These are phyloP conservation scores for Quercus robur DNA, from an alignment of 306 rosid genomes.

Conservation along the genomic window DNA sequence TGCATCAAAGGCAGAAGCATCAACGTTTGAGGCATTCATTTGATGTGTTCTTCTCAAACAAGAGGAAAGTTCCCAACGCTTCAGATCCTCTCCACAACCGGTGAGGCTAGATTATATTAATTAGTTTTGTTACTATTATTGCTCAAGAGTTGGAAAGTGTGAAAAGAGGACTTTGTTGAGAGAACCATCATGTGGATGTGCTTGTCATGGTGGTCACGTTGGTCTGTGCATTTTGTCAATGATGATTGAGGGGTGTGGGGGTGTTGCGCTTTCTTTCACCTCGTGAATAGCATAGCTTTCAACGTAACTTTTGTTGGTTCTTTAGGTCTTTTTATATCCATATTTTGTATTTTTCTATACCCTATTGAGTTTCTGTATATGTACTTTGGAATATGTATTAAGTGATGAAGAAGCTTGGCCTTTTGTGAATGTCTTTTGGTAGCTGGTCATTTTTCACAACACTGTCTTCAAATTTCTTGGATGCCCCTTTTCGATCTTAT, in stretches of 20 bases:
- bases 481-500: not conserved
- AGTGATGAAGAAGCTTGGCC: slow-evolving; percentile 11
- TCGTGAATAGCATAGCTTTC: slow-evolving; percentile 4
- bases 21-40: slow-evolving; percentile 24
- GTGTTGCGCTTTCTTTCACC: slow-evolving; percentile 11
- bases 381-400: slow-evolving; percentile 22
- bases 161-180: slow-evolving; percentile 3
- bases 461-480: not conserved
- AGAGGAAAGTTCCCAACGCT: slow-evolving; percentile 89
- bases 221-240: slow-evolving; percentile 16
- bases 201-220: slow-evolving; percentile 3
- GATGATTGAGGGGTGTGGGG: slow-evolving; percentile 15
- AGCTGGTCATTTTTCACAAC: not conserved
- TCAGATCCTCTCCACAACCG: slow-evolving; percentile 96
- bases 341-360: slow-evolving; percentile 21
- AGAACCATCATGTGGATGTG: not conserved
- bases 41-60: slow-evolving; percentile 45
- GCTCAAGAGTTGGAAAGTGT: slow-evolving; percentile 19
- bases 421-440: not conserved
- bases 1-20: slow-evolving; percentile 20
- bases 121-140: not conserved
- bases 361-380: slow-evolving; percentile 11
- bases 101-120: slow-evolving; percentile 21
- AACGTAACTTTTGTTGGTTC: not conserved
- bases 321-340: not conserved